These are phyloP conservation scores for Starmerella ratchasimensis DNA, from an alignment of 805 yeast species.

Conservation along the genomic window DNA sequence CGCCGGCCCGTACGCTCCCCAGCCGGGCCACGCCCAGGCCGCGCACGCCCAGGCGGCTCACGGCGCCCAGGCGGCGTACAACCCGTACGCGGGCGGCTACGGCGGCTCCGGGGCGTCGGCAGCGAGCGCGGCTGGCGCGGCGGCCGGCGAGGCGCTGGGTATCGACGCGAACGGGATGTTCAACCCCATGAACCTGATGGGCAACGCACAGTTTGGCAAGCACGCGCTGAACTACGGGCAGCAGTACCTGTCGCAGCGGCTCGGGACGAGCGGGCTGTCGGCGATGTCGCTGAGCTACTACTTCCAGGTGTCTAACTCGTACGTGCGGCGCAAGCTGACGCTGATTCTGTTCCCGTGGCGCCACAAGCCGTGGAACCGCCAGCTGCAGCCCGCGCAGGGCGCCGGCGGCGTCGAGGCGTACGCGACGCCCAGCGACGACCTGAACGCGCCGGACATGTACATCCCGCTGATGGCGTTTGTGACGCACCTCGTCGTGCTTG, in stretches of 20 bases:
- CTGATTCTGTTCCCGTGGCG: conserved; percentile 76
- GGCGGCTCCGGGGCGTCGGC: neutral
- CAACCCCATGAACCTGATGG: conserved; percentile 53
- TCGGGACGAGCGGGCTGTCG: conserved; percentile 35
- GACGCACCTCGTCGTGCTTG: conserved; percentile 74
- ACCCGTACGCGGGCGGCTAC: no score
- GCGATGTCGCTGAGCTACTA: conserved; percentile 59
- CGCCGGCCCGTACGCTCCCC: neutral
- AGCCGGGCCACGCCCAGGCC: neutral
- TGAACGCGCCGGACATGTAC: conserved; percentile 92
- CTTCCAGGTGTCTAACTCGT: conserved; percentile 81
- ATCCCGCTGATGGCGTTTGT: conserved; percentile 88
- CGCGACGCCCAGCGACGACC: conserved; percentile 71
- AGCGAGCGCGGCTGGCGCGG: neutral
- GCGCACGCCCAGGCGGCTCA: neutral
- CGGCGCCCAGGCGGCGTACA: neutral
- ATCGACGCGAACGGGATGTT: conserved; percentile 13
- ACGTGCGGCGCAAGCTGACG: conserved; percentile 59
- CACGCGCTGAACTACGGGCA: conserved; percentile 72
- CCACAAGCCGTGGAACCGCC: conserved; percentile 71
- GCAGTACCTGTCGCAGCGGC: conserved; percentile 60
- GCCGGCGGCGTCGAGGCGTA: conserved; percentile 31
- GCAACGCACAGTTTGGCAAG: conserved; percentile 69
- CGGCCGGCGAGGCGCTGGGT: conserved; percentile 18
- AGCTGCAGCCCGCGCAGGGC: conserved; percentile 27